Percentiles rank a stretch among this genome's conserved stretches.
Evolutionary conservation across 345 rosid genomes (phyloP).

Genomic region (Luvunga scandens): DNA sequence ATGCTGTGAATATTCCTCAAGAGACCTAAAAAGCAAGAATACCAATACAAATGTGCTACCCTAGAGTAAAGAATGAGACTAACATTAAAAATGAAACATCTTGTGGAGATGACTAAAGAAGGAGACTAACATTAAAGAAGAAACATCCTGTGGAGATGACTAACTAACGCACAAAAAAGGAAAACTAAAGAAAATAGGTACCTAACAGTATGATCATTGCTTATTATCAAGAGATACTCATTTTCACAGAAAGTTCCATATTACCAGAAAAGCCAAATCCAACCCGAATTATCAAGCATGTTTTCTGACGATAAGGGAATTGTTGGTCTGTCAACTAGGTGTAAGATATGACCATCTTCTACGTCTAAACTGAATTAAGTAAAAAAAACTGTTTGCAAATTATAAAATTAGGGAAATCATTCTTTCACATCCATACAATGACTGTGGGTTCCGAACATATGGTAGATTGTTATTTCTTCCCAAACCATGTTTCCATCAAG

Average conservation of each 20-base stretch:
- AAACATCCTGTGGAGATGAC: too few relatives aligned
- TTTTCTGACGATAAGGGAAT: slow-evolving; percentile 39
- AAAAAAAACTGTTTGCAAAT: background rate
- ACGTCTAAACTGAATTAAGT: slow-evolving; percentile 43
- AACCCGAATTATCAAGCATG: slow-evolving; percentile 45
- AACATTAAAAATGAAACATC: too few relatives aligned
- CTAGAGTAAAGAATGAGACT: too few relatives aligned
- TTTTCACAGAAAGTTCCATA: background rate
- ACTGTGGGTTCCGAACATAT: background rate
- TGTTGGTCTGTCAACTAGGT: slow-evolving; percentile 59
- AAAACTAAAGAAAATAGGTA: too few relatives aligned
- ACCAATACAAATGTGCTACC: background rate
- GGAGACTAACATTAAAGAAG: too few relatives aligned
- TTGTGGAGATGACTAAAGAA: too few relatives aligned
- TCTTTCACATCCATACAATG: background rate
- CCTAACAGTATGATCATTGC: too few relatives aligned
- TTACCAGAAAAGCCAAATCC: background rate
- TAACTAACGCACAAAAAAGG: too few relatives aligned
- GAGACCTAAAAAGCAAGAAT: background rate
- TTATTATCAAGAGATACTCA: background rate
- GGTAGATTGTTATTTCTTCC: background rate
- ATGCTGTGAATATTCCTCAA: background rate
- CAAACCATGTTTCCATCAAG: background rate
- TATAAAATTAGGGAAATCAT: background rate
- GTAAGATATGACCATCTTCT: slow-evolving; percentile 65